These are phyloP conservation scores for Agrocybe pediades DNA, from an alignment of 768 basidiomycete species.

Conservation along the genomic window DNA sequence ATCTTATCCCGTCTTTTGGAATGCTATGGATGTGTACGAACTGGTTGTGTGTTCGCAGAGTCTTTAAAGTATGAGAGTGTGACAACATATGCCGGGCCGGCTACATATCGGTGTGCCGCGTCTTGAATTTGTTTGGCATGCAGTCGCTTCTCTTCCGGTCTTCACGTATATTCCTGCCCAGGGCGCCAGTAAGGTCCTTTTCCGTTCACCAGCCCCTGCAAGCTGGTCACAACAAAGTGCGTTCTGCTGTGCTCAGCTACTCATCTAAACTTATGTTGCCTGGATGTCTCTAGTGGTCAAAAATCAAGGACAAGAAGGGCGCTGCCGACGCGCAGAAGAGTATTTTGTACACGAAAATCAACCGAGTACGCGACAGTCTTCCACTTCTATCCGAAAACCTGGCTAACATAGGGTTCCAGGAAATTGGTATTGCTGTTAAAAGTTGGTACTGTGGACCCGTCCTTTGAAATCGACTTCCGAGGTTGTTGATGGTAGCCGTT, in stretches of 20 bases:
- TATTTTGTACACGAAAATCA: slow-evolving; percentile 54
- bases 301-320: slow-evolving; percentile 74
- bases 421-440: slow-evolving; percentile 61
- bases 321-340: slow-evolving; percentile 64
- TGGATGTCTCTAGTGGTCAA: slow-evolving; percentile 58
- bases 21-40: background rate
- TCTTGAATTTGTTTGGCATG: too few species aligned
- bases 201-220: slow-evolving; percentile 14
- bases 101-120: too few species aligned
- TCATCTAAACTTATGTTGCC: background rate
- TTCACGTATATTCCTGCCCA: background rate
- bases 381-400: background rate
- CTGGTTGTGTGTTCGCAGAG: too few species aligned
- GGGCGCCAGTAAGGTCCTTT: slow-evolving; percentile 12
- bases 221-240: slow-evolving; percentile 47
- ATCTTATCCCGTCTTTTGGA: background rate
- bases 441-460: slow-evolving; percentile 37
- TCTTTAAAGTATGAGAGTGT: background rate
- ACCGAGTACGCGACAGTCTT: slow-evolving; percentile 42
- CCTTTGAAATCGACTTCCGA: background rate
- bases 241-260: background rate
- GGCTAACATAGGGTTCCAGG: slow-evolving; percentile 36
- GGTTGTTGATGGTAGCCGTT: background rate
- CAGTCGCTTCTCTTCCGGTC: slow-evolving; percentile 7
- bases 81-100: too few species aligned